Percentiles rank a stretch among this genome's conserved stretches.
phyloP scores from a whole-genome alignment of 768 basidiomycete species.

The Mycena galericulata region DNA sequence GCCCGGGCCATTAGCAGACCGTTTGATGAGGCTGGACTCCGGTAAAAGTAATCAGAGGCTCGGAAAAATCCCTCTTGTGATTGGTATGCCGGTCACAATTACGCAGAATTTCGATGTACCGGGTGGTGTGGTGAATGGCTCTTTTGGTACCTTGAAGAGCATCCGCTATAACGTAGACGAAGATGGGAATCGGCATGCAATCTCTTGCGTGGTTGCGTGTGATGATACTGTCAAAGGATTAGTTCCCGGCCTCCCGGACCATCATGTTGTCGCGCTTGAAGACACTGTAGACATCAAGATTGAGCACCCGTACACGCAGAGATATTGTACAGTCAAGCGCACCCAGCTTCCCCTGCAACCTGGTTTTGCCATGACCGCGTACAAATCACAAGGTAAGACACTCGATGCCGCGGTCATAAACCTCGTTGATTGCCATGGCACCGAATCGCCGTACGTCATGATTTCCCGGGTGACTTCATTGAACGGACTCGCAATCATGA shows the following conservation, averaged over 20 bases:
- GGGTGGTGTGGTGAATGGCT: slow-evolving; percentile 43
- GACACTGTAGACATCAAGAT: slow-evolving; percentile 6
- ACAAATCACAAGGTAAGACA: not conserved
- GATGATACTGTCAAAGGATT: slow-evolving; percentile 2
- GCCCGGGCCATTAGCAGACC: not conserved
- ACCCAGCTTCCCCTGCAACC: not conserved
- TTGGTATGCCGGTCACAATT: slow-evolving; percentile 48
- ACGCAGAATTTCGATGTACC: slow-evolving; percentile 43
- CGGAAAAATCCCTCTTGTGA: slow-evolving; percentile 40
- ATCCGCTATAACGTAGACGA: slow-evolving; percentile 35
- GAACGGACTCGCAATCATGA: not conserved
- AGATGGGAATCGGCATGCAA: slow-evolving; percentile 31
- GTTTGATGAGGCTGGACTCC: slow-evolving; percentile 5
- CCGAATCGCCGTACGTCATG: not conserved
- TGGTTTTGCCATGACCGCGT: not conserved
- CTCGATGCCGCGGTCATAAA: not conserved
- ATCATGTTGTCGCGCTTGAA: slow-evolving; percentile 34
- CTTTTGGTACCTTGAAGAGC: slow-evolving; percentile 23
- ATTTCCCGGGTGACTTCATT: not conserved
- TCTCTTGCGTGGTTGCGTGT: slow-evolving; percentile 37
- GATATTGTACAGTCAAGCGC: slow-evolving; percentile 22
- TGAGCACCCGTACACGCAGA: not conserved
- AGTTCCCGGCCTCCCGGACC: slow-evolving; percentile 27
- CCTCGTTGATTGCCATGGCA: not conserved
- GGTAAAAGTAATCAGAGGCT: slow-evolving; percentile 35